Evolutionary conservation across 1,284 basidiomycete genomes (phyloP).

Genomic region (Boletus holoroseus): DNA sequence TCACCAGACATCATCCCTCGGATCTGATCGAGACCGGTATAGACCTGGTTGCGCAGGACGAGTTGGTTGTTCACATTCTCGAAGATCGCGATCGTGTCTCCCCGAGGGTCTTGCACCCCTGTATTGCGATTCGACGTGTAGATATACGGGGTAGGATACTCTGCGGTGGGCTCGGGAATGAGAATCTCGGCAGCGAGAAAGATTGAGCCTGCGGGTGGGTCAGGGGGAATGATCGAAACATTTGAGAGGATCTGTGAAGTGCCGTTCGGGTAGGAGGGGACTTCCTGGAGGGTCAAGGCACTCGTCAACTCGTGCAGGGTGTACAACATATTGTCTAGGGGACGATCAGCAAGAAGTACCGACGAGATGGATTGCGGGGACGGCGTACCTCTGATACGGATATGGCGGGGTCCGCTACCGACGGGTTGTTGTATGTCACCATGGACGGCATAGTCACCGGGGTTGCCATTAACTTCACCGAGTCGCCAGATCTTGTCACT

Average conservation of each 20-base stretch:
- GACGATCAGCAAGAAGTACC: background rate
- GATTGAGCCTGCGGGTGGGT: slow-evolving; percentile 43
- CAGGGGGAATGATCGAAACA: slow-evolving; percentile 51
- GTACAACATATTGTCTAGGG: slow-evolving; percentile 52
- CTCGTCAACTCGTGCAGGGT: slow-evolving; percentile 60
- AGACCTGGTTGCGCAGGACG: slow-evolving; percentile 47
- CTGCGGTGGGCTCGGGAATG: slow-evolving; percentile 43
- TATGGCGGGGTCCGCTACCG: slow-evolving; percentile 52
- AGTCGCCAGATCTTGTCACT: slow-evolving; percentile 63
- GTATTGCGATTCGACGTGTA: slow-evolving; percentile 68
- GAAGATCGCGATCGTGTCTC: slow-evolving; percentile 62
- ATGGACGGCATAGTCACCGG: slow-evolving; percentile 47
- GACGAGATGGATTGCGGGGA: background rate
- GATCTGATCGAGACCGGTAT: slow-evolving; percentile 59
- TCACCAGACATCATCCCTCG: slow-evolving; percentile 58
- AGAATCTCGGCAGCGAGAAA: slow-evolving; percentile 59
- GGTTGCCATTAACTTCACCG: slow-evolving; percentile 31
- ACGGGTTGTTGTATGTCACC: slow-evolving; percentile 58
- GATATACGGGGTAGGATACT: slow-evolving; percentile 51
- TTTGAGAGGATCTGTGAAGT: slow-evolving; percentile 46
- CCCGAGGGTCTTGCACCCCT: slow-evolving; percentile 43
- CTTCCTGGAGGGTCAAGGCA: slow-evolving; percentile 55
- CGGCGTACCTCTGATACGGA: slow-evolving; percentile 15
- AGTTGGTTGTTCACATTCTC: slow-evolving; percentile 42
- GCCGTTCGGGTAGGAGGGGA: slow-evolving; percentile 48